These are phyloP conservation scores for Pseudogymnoascus sp. DNA, from an alignment of 2,329 filamentous ascomycete species.

Conservation along the genomic window DNA sequence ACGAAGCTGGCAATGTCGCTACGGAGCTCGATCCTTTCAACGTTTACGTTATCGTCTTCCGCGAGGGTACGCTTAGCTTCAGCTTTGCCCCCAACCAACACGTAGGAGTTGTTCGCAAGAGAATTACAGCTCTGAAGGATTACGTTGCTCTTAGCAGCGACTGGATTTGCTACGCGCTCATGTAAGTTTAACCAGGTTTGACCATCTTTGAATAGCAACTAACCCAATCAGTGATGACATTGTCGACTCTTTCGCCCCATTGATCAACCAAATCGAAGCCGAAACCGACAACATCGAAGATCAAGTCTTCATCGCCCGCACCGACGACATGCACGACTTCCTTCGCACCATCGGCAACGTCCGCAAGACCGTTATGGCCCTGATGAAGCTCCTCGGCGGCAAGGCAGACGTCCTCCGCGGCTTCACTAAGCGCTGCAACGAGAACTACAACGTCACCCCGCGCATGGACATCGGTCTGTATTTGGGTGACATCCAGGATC, in stretches of 20 bases:
- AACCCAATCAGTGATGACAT: conserved; percentile 68
- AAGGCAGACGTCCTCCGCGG: conserved; percentile 98
- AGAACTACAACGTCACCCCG: conserved; percentile 90
- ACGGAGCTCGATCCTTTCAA: conserved; percentile 91
- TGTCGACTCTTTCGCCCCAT: conserved; percentile 87
- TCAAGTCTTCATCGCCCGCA: conserved; percentile 83
- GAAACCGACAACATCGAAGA: conserved; percentile 94
- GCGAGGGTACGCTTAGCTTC: conserved; percentile 90
- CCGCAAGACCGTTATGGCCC: conserved; percentile 87
- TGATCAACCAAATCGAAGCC: conserved; percentile 76
- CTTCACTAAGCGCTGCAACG: conserved; percentile 98
- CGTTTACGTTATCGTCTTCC: conserved; percentile 93
- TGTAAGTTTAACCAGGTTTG: conserved; percentile 46
- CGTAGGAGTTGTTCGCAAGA: conserved; percentile 78
- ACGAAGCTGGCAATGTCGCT: conserved; percentile 56
- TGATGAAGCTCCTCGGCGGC: conserved; percentile 86
- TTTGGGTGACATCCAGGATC: conserved; percentile 94
- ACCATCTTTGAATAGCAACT: not conserved
- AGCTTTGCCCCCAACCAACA: conserved; percentile 85
- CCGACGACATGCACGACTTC: conserved; percentile 82
- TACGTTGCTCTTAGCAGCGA: conserved; percentile 92
- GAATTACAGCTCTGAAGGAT: conserved; percentile 87
- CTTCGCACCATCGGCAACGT: conserved; percentile 81
- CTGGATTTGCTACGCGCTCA: conserved; percentile 98
- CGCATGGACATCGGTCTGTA: conserved; percentile 96